Percentiles rank a stretch among this genome's conserved stretches.
phyloP scores from a whole-genome alignment of 306 rosid species.

The Calophaca sinica region DNA sequence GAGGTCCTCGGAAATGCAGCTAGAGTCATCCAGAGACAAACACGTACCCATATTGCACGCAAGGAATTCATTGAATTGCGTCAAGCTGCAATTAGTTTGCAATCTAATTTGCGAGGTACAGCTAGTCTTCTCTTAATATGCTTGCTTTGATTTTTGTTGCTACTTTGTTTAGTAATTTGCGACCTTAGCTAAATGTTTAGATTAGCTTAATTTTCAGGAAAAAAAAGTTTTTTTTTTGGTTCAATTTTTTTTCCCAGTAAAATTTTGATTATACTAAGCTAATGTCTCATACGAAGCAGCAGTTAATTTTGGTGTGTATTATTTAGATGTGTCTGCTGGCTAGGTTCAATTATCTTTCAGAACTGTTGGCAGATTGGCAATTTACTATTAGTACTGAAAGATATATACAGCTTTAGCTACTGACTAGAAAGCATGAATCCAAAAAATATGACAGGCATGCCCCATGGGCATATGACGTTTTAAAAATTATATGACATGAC shows the following conservation, averaged over 20 bases:
- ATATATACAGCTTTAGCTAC: too few species aligned
- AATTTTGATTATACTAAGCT: background rate
- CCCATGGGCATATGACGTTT: too few species aligned
- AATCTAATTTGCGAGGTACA: conserved; percentile 90
- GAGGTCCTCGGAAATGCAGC: conserved; percentile 98
- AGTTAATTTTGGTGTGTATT: too few species aligned
- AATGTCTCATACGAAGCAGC: too few species aligned
- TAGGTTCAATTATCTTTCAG: too few species aligned
- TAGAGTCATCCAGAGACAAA: conserved; percentile 91
- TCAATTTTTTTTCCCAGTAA: background rate
- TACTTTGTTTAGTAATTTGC: conserved; percentile 39
- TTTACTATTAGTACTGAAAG: too few species aligned
- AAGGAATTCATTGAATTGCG: conserved; percentile 82
- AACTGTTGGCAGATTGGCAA: too few species aligned
- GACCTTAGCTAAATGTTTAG: conserved; percentile 9
- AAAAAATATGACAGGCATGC: too few species aligned
- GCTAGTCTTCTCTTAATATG: conserved; percentile 40
- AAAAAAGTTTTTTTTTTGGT: background rate
- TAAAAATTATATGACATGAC: too few species aligned
- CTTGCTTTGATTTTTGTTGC: conserved; percentile 39
- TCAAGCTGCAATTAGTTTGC: conserved; percentile 84
- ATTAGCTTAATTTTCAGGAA: background rate
- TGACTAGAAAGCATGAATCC: background rate
- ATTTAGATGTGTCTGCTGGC: too few species aligned
- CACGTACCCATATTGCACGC: conserved; percentile 90